Percentiles rank a stretch among this genome's conserved stretches.
Evolutionary conservation across 306 rosid species (phyloP).

Genomic region (Oxytropis ochrocephala): DNA sequence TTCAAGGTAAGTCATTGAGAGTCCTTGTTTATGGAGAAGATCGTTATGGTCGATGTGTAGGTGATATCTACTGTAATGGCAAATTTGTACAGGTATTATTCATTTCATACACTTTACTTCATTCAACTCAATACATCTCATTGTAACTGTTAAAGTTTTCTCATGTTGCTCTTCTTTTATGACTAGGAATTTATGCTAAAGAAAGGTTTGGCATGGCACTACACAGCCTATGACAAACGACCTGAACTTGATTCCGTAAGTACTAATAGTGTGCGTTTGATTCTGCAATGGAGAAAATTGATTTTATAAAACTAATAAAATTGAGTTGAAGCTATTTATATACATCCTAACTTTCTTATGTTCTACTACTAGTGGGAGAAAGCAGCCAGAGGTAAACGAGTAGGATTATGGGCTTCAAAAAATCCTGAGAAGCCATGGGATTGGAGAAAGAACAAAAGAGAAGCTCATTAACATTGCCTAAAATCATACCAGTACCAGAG

Average conservation of each 20-base stretch:
- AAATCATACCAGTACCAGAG: background rate
- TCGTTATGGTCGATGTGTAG: conserved; percentile 74
- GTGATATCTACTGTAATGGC: conserved; percentile 67
- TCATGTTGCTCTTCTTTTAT: conserved; percentile 11
- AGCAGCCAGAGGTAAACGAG: conserved; percentile 52
- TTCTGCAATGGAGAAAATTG: too few relatives aligned
- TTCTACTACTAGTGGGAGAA: conserved; percentile 60
- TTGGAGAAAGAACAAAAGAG: conserved; percentile 59
- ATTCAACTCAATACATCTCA: background rate
- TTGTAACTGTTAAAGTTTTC: background rate
- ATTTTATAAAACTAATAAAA: too few relatives aligned
- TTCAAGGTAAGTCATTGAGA: conserved; percentile 69
- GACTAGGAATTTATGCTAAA: conserved; percentile 83
- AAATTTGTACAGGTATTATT: conserved; percentile 74
- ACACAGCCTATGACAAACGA: conserved; percentile 71
- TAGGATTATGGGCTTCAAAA: conserved; percentile 80
- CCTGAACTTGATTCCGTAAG: conserved; percentile 57
- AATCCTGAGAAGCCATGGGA: conserved; percentile 99
- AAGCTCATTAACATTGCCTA: conserved; percentile 25
- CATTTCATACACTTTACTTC: background rate
- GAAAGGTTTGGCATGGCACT: conserved; percentile 91
- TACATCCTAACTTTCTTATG: background rate
- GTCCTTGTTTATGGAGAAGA: conserved; percentile 69
- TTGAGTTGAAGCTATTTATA: too few relatives aligned
- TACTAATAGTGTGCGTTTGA: background rate